phyloP scores from a whole-genome alignment of 768 basidiomycete genomes.

The Russula griseocarnosa region DNA sequence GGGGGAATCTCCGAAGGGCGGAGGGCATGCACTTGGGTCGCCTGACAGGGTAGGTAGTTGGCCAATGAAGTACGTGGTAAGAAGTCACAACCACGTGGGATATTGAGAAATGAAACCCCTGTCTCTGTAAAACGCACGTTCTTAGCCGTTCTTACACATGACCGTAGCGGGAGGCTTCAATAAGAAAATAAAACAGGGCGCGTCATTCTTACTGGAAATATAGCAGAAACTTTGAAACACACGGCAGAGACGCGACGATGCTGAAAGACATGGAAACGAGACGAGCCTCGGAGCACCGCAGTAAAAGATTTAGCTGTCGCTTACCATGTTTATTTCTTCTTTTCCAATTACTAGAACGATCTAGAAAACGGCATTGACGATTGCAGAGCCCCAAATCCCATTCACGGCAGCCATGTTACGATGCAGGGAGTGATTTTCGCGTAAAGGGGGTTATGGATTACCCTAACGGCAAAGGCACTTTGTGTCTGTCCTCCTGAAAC shows the following conservation, averaged over 20 bases:
- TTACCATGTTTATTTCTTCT: background rate
- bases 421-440: constrained; percentile 1
- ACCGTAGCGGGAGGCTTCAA: background rate
- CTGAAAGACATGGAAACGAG: background rate
- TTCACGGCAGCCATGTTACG: background rate
- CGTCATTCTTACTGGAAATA: background rate
- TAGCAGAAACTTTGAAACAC: constrained; percentile 4
- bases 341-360: background rate
- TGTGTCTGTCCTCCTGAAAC: background rate
- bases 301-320: background rate
- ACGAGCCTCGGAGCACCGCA: background rate
- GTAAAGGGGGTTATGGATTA: background rate
- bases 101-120: background rate
- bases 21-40: constrained; percentile 1
- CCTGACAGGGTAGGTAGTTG: background rate
- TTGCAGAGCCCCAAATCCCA: background rate
- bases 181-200: background rate
- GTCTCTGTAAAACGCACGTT: background rate
- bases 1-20: background rate
- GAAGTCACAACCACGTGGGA: background rate
- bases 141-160: background rate
- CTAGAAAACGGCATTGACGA: constrained; percentile 10
- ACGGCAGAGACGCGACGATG: background rate
- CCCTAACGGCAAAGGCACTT: background rate
- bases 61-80: background rate